A percentile compares a stretch with the other conserved stretches of the same genome.
Evolutionary conservation across 495 filamentous ascomycete species (phyloP).

Genomic region (Choiromyces venosus): DNA sequence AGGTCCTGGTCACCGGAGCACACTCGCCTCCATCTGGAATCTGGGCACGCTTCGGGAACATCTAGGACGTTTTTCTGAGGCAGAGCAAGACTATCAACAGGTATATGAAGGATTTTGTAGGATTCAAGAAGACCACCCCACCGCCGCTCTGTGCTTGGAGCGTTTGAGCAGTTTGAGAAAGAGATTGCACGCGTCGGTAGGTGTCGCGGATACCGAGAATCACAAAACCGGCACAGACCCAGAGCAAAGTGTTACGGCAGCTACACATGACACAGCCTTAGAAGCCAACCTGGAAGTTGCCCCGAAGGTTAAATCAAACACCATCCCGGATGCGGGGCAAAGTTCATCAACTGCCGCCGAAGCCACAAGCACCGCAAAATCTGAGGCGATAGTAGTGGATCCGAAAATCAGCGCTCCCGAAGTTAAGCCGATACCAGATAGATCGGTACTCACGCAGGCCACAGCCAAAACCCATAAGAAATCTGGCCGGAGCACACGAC

Average conservation of each 20-base stretch:
- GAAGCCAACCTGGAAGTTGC: neutral
- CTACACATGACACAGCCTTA: neutral
- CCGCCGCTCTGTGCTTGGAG: constrained; percentile 1
- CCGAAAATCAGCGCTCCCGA: neutral
- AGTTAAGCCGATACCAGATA: neutral
- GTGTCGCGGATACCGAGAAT: neutral
- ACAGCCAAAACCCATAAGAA: neutral
- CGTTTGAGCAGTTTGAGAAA: neutral
- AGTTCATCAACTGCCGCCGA: neutral
- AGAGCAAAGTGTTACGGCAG: neutral
- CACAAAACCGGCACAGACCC: neutral
- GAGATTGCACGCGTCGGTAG: neutral
- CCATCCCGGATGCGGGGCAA: neutral
- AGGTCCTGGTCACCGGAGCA: constrained; percentile 19
- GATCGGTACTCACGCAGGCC: neutral
- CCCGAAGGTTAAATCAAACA: neutral
- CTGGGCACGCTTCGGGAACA: neutral
- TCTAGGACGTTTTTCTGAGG: constrained; percentile 21
- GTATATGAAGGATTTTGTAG: constrained; percentile 38
- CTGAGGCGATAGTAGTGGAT: neutral
- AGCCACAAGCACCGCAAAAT: neutral
- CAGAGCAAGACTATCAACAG: constrained; percentile 33
- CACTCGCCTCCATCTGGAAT: constrained; percentile 14
- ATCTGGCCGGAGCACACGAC: neutral
- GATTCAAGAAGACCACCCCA: constrained; percentile 38